Percentiles rank a stretch among this genome's conserved stretches.
phyloP scores from a whole-genome alignment of 1,139 yeast genomes.

The Protomyces pachydermus region DNA sequence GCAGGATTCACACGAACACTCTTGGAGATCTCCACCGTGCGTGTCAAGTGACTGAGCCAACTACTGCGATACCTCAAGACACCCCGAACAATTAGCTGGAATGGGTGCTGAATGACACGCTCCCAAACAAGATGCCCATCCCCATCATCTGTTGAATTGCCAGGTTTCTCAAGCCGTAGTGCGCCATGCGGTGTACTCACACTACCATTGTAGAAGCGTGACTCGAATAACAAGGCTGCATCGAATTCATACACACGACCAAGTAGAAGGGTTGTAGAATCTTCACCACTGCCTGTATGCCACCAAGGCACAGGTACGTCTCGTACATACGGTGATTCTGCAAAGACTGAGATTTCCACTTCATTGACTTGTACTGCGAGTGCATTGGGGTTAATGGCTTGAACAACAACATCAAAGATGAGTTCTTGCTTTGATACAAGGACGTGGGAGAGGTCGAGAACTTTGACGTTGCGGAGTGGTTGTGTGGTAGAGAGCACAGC shows the following conservation, averaged over 20 bases:
- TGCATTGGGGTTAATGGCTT: conserved; percentile 85
- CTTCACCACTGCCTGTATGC: conserved; percentile 17
- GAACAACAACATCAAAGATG: conserved; percentile 68
- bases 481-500: conserved; percentile 81
- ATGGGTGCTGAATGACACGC: conserved; percentile 69
- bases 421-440: conserved; percentile 80
- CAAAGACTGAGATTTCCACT: conserved; percentile 80
- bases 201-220: conserved; percentile 55
- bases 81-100: conserved; percentile 81
- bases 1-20: conserved; percentile 18
- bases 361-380: conserved; percentile 59
- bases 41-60: conserved; percentile 1
- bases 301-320: conserved; percentile 26
- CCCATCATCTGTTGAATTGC: conserved; percentile 52
- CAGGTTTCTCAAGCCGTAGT: conserved; percentile 69
- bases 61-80: conserved; percentile 53
- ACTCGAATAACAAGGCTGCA: conserved; percentile 67
- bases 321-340: conserved; percentile 58
- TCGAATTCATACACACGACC: conserved; percentile 68
- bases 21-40: conserved; percentile 16
- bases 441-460: conserved; percentile 60
- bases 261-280: conserved; percentile 58
- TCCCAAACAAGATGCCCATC: conserved; percentile 60
- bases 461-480: conserved; percentile 64
- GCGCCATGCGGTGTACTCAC: conserved; percentile 53